Conservation (phyloP, 495 filamentous ascomycete genomes). For the Xylaria venustula region DNA sequence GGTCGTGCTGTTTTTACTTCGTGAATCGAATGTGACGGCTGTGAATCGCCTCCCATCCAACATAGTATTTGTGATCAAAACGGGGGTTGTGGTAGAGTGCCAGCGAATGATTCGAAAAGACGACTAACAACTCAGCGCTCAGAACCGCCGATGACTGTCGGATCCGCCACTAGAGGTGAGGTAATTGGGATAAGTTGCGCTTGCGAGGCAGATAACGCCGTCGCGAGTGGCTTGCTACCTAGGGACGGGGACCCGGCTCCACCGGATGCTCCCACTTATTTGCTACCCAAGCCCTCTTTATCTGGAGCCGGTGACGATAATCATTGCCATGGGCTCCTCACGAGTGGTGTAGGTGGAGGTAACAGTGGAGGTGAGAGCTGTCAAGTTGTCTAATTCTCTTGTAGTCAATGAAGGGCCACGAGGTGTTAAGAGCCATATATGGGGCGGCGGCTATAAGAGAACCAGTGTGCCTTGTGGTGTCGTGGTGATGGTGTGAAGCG, state of each 20-base stretch:
- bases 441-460: neutral
- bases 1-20: neutral
- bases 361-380: constrained; percentile 1
- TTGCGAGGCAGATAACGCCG: neutral
- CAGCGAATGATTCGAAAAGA: neutral
- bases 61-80: neutral
- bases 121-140: neutral
- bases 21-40: neutral
- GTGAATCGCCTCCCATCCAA: neutral
- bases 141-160: neutral
- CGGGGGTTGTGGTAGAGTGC: neutral
- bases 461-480: neutral
- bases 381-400: neutral
- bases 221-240: neutral
- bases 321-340: constrained; percentile 7
- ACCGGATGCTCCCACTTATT: constrained; percentile 5
- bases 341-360: constrained; percentile 11
- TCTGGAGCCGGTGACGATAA: constrained; percentile 9
- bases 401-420: neutral
- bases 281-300: constrained; percentile 14
- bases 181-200: neutral
- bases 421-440: neutral
- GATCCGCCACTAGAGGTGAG: neutral
- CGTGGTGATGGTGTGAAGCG: constrained; percentile 4
- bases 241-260: constrained; percentile 8